A percentile compares a stretch with the other conserved stretches of the same genome.
These are phyloP conservation scores for Ochromonas danica DNA, from an alignment of 108 stramenopile genomes.

Conservation along the genomic window DNA sequence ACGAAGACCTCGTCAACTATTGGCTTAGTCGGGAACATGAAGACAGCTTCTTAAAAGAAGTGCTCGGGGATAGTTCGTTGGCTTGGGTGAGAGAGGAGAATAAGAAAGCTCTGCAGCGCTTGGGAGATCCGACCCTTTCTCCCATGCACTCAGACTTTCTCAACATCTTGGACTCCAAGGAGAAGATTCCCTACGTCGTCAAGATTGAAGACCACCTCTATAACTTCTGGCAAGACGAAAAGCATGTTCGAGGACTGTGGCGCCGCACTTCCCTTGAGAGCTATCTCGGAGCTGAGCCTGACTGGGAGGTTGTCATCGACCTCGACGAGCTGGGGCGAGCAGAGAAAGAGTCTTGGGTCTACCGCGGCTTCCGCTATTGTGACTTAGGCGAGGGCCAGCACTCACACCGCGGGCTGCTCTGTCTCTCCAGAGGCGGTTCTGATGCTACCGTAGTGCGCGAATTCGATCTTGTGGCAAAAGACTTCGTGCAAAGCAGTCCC, in stretches of 20 bases:
- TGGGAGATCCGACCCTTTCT: constrained; percentile 31
- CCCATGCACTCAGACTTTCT: constrained; percentile 29
- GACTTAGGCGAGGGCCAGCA: constrained; percentile 48
- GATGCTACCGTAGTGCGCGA: constrained; percentile 81
- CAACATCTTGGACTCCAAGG: constrained; percentile 41
- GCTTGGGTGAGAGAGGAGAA: constrained; percentile 40
- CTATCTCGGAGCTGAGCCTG: constrained; percentile 50
- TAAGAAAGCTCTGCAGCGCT: neutral
- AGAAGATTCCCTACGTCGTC: constrained; percentile 43
- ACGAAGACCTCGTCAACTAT: no score
- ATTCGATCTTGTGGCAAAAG: constrained; percentile 69
- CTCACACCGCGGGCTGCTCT: constrained; percentile 62
- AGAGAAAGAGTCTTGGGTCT: constrained; percentile 77
- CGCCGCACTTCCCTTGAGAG: constrained; percentile 65
- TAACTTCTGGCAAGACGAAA: constrained; percentile 57
- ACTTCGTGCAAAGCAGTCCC: constrained; percentile 60
- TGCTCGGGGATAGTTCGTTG: constrained; percentile 38
- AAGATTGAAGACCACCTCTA: constrained; percentile 41
- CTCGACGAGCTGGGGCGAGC: constrained; percentile 68
- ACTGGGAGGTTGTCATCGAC: constrained; percentile 80
- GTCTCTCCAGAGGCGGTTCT: constrained; percentile 76
- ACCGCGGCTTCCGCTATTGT: constrained; percentile 67
- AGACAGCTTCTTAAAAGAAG: constrained; percentile 37
- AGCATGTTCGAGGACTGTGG: constrained; percentile 69
- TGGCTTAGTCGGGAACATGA: neutral